Percentiles rank a stretch among this genome's conserved stretches.
Conservation (phyloP, 1,284 basidiomycete genomes). For the Heimioporus retisporus region DNA sequence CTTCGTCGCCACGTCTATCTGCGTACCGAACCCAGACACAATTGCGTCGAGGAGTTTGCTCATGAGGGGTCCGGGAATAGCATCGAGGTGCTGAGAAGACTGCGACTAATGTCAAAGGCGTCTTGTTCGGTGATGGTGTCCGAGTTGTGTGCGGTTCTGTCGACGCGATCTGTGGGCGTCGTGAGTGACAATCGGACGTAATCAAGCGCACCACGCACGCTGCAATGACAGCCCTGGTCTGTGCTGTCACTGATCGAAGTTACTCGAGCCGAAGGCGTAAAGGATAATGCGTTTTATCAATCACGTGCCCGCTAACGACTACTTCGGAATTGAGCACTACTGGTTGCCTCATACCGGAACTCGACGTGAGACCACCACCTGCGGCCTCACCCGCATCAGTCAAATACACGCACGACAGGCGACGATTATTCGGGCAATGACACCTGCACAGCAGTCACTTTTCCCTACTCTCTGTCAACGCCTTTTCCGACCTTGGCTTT, state of each 20-base stretch:
- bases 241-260: constrained; percentile 30
- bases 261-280: too few species aligned
- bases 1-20: constrained; percentile 74
- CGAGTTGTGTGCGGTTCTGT: constrained; percentile 77
- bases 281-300: too few species aligned
- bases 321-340: too few species aligned
- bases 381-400: too few species aligned
- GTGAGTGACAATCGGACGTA: constrained; percentile 10
- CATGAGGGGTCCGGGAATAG: constrained; percentile 70
- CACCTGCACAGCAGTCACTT: constrained; percentile 32
- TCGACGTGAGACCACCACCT: too few species aligned
- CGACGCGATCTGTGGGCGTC: constrained; percentile 70
- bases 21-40: constrained; percentile 73
- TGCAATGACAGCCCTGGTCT: constrained; percentile 50
- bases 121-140: constrained; percentile 73
- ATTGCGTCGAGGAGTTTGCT: constrained; percentile 85
- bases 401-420: constrained; percentile 54
- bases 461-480: constrained; percentile 52
- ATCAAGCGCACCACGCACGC: constrained; percentile 26
- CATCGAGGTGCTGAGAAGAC: constrained; percentile 75
- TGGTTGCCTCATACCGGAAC: too few species aligned
- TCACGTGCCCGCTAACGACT: too few species aligned
- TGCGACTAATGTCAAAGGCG: constrained; percentile 84
- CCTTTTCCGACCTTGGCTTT: constrained; percentile 57
- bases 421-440: constrained; percentile 48